Percentiles rank a stretch among this genome's conserved stretches.
phyloP scores from a whole-genome alignment of 306 rosid genomes.

The Cicer arietinum region DNA sequence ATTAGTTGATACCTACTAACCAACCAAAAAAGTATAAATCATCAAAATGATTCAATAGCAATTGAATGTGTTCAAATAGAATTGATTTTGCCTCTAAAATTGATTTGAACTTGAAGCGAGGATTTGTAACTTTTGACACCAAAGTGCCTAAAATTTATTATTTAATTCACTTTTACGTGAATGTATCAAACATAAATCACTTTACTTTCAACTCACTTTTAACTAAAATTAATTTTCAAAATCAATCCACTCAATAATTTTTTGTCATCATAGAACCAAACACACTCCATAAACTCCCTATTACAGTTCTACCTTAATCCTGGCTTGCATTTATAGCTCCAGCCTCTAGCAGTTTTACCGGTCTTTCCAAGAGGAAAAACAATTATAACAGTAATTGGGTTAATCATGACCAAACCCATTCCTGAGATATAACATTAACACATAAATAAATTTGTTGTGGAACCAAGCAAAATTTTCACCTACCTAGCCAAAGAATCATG shows the following conservation, averaged over 20 bases:
- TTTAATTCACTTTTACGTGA: too few species aligned
- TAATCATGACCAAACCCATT: constrained; percentile 33
- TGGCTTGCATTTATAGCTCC: background rate
- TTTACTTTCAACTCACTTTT: too few species aligned
- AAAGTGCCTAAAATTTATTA: too few species aligned
- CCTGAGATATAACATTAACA: constrained; percentile 20
- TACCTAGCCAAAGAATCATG: constrained; percentile 78
- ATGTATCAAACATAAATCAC: too few species aligned
- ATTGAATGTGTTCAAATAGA: background rate
- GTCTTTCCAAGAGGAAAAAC: constrained; percentile 34
- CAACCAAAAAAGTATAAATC: constrained; percentile 27
- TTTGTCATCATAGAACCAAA: too few species aligned
- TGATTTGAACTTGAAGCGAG: too few species aligned
- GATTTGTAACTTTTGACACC: too few species aligned
- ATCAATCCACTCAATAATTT: too few species aligned
- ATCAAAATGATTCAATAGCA: constrained; percentile 36
- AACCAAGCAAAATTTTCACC: constrained; percentile 33
- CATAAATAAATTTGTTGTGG: constrained; percentile 6
- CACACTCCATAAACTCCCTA: background rate
- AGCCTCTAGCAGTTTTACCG: background rate
- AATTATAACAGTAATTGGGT: constrained; percentile 28
- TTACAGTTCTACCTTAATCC: constrained; percentile 25
- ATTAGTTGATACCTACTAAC: constrained; percentile 56
- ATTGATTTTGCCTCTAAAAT: too few species aligned
- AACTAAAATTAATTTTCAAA: too few species aligned